Conservation (phyloP, 495 filamentous ascomycete genomes). For the Terfezia claveryi region DNA sequence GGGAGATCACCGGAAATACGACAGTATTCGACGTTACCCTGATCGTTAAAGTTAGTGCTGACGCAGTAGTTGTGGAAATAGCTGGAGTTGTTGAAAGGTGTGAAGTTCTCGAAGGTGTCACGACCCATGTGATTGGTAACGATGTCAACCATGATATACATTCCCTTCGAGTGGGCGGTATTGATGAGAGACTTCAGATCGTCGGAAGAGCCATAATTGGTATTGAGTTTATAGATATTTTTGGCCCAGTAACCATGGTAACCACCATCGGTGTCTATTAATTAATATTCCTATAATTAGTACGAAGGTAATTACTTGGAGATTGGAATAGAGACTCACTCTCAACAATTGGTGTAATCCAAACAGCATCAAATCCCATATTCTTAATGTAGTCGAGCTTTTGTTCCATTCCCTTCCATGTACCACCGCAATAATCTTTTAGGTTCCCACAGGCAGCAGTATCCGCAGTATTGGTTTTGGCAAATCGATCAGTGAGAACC, state of each 20-base stretch:
- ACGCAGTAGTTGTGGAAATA: constrained; percentile 49
- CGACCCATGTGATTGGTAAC: constrained; percentile 59
- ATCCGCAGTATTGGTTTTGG: constrained; percentile 41
- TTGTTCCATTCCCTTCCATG: constrained; percentile 48
- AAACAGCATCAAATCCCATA: constrained; percentile 66
- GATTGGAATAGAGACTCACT: constrained; percentile 19
- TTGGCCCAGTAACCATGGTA: constrained; percentile 66
- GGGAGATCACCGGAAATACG: constrained; percentile 31
- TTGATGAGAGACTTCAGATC: constrained; percentile 39
- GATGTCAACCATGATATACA: constrained; percentile 63
- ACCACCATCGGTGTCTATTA: constrained; percentile 15
- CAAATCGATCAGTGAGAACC: constrained; percentile 50
- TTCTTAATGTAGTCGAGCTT: constrained; percentile 48
- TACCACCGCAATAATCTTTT: constrained; percentile 49
- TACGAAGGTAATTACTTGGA: not conserved
- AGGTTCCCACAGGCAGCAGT: constrained; percentile 30
- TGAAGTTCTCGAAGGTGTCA: constrained; percentile 40
- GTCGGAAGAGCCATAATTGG: constrained; percentile 40
- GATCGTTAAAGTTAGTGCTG: constrained; percentile 40
- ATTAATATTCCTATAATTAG: not conserved
- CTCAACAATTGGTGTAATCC: constrained; percentile 56
- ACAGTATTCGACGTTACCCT: constrained; percentile 14
- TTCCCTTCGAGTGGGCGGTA: constrained; percentile 38
- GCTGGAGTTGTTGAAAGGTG: constrained; percentile 38
- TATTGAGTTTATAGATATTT: constrained; percentile 41